Conservation (phyloP, 352 stramenopile genomes). For the Pseudoperonospora humuli region DNA sequence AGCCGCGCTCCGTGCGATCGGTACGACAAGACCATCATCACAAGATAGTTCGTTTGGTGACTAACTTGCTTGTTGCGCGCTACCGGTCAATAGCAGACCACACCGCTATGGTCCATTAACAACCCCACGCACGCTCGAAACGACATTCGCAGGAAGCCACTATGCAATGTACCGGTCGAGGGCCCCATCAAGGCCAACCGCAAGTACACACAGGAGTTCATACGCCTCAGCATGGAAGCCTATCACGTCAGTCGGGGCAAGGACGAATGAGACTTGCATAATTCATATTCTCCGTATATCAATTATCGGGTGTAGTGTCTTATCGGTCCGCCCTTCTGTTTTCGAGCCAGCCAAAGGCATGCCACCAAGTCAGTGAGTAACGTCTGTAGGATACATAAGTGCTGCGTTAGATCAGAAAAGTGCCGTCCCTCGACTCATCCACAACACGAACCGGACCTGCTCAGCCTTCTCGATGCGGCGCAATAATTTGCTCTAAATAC, state of each 20-base stretch:
- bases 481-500: constrained; percentile 28
- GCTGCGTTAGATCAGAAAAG: too few relatives aligned
- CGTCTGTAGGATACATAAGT: too few relatives aligned
- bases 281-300: constrained; percentile 12
- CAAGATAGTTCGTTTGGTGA: too few relatives aligned
- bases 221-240: constrained; percentile 43
- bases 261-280: not conserved
- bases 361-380: too few relatives aligned
- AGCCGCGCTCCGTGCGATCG: constrained; percentile 16
- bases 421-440: too few relatives aligned
- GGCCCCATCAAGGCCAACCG: constrained; percentile 44
- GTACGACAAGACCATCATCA: too few relatives aligned
- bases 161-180: constrained; percentile 42
- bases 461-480: constrained; percentile 35
- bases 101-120: too few relatives aligned
- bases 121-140: too few relatives aligned
- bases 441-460: constrained; percentile 8
- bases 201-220: constrained; percentile 65
- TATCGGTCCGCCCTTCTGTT: constrained; percentile 6
- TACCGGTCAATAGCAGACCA: too few relatives aligned
- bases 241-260: constrained; percentile 22
- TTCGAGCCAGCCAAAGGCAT: too few relatives aligned
- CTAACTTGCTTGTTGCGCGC: too few relatives aligned
- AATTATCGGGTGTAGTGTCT: not conserved
- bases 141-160: too few relatives aligned